Percentiles rank a stretch among this genome's conserved stretches.
Evolutionary conservation across 2,329 filamentous ascomycete species (phyloP).

Genomic region (Cercospora zeae-maydis): DNA sequence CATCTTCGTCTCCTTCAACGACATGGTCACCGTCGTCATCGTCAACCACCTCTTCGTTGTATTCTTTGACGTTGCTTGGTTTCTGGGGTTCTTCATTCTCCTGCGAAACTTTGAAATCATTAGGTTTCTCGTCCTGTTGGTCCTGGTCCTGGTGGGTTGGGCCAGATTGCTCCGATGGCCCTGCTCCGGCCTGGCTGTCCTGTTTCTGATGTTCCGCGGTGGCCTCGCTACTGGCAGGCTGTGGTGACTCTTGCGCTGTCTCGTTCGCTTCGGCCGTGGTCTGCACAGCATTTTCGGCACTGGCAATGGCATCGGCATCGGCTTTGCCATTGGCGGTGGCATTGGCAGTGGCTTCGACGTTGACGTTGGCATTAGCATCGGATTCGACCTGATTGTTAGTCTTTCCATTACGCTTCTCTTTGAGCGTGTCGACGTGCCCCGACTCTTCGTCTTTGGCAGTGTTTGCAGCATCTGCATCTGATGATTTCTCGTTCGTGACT

Average conservation of each 20-base stretch:
- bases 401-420: neutral
- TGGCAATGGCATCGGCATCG: neutral
- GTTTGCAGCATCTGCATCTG: slow-evolving; percentile 7
- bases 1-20: slow-evolving; percentile 82
- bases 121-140: slow-evolving; percentile 12
- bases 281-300: neutral
- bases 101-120: slow-evolving; percentile 14
- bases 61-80: slow-evolving; percentile 25
- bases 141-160: neutral
- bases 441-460: neutral
- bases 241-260: neutral
- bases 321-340: neutral
- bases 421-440: neutral
- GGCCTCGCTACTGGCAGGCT: neutral
- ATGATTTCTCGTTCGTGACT: neutral
- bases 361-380: neutral
- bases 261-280: neutral
- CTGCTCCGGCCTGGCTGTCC: neutral
- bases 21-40: slow-evolving; percentile 68
- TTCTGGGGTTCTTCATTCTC: slow-evolving; percentile 13
- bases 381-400: neutral
- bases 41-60: slow-evolving; percentile 45
- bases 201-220: neutral
- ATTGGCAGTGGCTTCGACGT: neutral
- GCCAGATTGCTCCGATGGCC: neutral